Percentiles rank a stretch among this genome's conserved stretches.
Evolutionary conservation across 2,329 filamentous ascomycete genomes (phyloP).

Genomic region (Fonsecaea pedrosoi): DNA sequence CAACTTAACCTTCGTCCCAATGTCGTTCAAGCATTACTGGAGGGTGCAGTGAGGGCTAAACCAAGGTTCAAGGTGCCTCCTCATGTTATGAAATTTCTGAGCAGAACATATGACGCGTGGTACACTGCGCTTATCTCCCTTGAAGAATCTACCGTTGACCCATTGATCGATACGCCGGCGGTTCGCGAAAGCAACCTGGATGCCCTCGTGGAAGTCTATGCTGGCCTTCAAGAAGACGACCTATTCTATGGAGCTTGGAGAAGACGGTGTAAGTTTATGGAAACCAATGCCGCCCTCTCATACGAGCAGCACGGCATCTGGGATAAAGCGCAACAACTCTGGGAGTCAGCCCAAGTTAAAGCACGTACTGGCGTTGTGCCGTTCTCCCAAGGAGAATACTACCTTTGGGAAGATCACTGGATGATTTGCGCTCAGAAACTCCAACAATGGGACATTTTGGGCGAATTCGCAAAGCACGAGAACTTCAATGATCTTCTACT

Average conservation of each 20-base stretch:
- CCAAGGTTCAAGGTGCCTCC: slow-evolving; percentile 92
- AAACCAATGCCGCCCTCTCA: slow-evolving; percentile 94
- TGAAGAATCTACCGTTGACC: slow-evolving; percentile 84
- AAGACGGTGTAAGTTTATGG: slow-evolving; percentile 91
- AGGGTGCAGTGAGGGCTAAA: slow-evolving; percentile 82
- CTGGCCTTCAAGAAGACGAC: slow-evolving; percentile 90
- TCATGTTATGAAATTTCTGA: slow-evolving; percentile 93
- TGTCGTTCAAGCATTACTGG: slow-evolving; percentile 88
- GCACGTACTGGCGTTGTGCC: slow-evolving; percentile 94
- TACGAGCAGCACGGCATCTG: slow-evolving; percentile 99
- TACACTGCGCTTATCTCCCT: slow-evolving; percentile 91
- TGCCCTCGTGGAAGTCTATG: slow-evolving; percentile 91
- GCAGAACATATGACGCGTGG: slow-evolving; percentile 94
- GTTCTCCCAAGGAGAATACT: slow-evolving; percentile 96
- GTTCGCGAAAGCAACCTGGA: slow-evolving; percentile 95
- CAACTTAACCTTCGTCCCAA: slow-evolving; percentile 96
- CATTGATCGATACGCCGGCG: slow-evolving; percentile 80
- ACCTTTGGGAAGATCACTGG: slow-evolving; percentile 99
- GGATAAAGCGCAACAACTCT: slow-evolving; percentile 98
- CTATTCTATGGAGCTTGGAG: slow-evolving; percentile 98
- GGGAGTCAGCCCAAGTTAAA: slow-evolving; percentile 96
- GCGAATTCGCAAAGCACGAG: slow-evolving; percentile 98
- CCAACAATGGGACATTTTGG: slow-evolving; percentile 97
- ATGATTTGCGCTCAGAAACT: slow-evolving; percentile 96
- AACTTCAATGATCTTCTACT: slow-evolving; percentile 96